A percentile compares a stretch with the other conserved stretches of the same genome.
Conservation (phyloP, 805 yeast genomes). For the Zygoascus flipseniorum region DNA sequence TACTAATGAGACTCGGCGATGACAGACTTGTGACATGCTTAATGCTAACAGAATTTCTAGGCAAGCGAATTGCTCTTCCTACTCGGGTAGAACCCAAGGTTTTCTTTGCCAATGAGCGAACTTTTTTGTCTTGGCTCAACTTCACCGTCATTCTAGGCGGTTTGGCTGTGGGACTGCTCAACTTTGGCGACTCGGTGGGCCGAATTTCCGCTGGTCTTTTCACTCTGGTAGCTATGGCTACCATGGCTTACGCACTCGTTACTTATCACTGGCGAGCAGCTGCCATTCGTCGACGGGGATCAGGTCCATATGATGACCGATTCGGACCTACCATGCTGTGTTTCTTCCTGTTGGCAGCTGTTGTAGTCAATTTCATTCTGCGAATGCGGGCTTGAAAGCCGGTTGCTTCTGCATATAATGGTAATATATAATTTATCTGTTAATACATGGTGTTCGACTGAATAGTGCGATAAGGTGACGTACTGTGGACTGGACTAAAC, state of each 20-base stretch:
- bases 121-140: constrained; percentile 95
- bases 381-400: constrained; percentile 40
- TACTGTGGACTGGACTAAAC: no score
- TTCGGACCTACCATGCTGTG: constrained; percentile 98
- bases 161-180: constrained; percentile 87
- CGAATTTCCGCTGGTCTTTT: constrained; percentile 88
- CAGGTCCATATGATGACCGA: constrained; percentile 99
- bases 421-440: neutral
- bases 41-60: constrained; percentile 20
- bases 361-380: constrained; percentile 81
- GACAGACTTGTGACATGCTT: neutral
- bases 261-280: constrained; percentile 99
- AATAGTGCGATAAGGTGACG: no score
- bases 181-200: constrained; percentile 93
- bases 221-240: constrained; percentile 94
- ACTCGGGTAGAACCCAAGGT: constrained; percentile 98
- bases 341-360: constrained; percentile 85
- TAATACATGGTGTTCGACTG: no score
- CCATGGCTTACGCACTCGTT: constrained; percentile 90
- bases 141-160: constrained; percentile 98
- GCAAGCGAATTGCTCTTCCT: constrained; percentile 93
- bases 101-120: constrained; percentile 97
- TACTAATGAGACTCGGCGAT: no score
- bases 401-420: neutral
- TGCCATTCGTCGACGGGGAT: constrained; percentile 94